These are phyloP conservation scores for Passalora sequoiae DNA, from an alignment of 2,329 filamentous ascomycete genomes.

Conservation along the genomic window DNA sequence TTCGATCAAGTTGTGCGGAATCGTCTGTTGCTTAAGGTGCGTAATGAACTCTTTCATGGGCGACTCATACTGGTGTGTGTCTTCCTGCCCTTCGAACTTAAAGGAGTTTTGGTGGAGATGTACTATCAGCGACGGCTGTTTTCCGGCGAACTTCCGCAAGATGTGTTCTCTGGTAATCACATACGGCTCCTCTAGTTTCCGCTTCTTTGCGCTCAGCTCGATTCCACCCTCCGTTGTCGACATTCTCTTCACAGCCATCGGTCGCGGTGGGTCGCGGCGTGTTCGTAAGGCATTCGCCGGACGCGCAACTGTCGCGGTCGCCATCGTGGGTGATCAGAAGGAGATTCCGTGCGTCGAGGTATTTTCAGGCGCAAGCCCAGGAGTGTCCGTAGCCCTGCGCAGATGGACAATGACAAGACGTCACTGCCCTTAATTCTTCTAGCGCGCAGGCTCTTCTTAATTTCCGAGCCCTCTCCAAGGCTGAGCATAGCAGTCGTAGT, in stretches of 20 bases:
- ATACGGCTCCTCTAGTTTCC: constrained; percentile 30
- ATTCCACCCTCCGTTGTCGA: constrained; percentile 26
- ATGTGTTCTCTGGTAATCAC: constrained; percentile 73
- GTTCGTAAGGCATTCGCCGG: constrained; percentile 41
- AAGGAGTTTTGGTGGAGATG: constrained; percentile 84
- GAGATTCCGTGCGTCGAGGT: too few relatives aligned
- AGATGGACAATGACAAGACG: too few relatives aligned
- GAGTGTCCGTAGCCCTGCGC: too few relatives aligned
- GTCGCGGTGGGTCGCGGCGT: constrained; percentile 39
- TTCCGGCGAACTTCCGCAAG: constrained; percentile 69
- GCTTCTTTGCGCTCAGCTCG: constrained; percentile 24
- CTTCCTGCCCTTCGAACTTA: constrained; percentile 87
- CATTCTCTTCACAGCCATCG: constrained; percentile 28
- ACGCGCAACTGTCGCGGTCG: constrained; percentile 32
- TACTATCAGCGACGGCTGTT: constrained; percentile 75
- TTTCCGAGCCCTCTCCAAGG: too few relatives aligned
- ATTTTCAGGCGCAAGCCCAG: too few relatives aligned
- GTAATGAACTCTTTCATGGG: constrained; percentile 75
- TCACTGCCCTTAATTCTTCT: too few relatives aligned
- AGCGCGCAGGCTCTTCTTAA: too few relatives aligned
- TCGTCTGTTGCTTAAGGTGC: constrained; percentile 67
- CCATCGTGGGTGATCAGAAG: constrained; percentile 27
- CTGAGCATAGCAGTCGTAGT: too few relatives aligned
- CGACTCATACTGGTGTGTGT: constrained; percentile 85
- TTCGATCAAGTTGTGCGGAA: constrained; percentile 84